phyloP scores from a whole-genome alignment of 2,329 filamentous ascomycete genomes.

The Dactylellina cionopaga region DNA sequence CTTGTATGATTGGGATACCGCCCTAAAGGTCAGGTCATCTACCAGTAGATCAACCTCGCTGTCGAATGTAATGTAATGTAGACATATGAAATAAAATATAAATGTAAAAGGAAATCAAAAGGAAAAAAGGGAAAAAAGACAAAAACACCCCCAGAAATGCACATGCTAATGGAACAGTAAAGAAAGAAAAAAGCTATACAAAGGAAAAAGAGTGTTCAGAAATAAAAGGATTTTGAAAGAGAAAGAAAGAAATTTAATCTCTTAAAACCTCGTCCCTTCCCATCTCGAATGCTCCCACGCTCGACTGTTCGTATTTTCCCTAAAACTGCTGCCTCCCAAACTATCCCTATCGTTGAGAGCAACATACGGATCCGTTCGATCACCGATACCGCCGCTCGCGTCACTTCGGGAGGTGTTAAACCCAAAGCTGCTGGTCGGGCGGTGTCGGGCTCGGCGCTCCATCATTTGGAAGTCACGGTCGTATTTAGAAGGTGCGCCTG shows the following conservation, averaged over 20 bases:
- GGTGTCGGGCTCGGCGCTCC: constrained; percentile 44
- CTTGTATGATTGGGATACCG: not conserved
- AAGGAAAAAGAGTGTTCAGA: constrained; percentile 21
- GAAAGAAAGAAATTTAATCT: constrained; percentile 6
- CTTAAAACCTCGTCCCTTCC: constrained; percentile 17
- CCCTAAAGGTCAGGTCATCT: constrained; percentile 12
- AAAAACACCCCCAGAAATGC: constrained; percentile 32
- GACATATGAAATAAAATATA: not conserved
- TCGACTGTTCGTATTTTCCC: not conserved
- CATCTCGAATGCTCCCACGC: not conserved
- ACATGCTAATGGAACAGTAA: constrained; percentile 6
- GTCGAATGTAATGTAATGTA: constrained; percentile 3
- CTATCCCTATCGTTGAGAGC: constrained; percentile 37
- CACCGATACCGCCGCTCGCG: constrained; percentile 29
- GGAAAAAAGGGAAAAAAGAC: constrained; percentile 5
- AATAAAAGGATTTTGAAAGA: constrained; percentile 7
- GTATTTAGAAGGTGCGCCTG: constrained; percentile 39
- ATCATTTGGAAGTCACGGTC: constrained; percentile 51
- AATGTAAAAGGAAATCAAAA: not conserved
- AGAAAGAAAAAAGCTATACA: constrained; percentile 16
- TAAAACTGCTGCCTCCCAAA: constrained; percentile 38
- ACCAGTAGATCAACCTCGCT: constrained; percentile 26
- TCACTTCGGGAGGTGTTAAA: constrained; percentile 50
- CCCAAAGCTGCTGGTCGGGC: constrained; percentile 39
- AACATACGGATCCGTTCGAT: constrained; percentile 40